Evolutionary conservation across 2,329 filamentous ascomycete species (phyloP).

Genomic region (Trichoderma koningiopsis): DNA sequence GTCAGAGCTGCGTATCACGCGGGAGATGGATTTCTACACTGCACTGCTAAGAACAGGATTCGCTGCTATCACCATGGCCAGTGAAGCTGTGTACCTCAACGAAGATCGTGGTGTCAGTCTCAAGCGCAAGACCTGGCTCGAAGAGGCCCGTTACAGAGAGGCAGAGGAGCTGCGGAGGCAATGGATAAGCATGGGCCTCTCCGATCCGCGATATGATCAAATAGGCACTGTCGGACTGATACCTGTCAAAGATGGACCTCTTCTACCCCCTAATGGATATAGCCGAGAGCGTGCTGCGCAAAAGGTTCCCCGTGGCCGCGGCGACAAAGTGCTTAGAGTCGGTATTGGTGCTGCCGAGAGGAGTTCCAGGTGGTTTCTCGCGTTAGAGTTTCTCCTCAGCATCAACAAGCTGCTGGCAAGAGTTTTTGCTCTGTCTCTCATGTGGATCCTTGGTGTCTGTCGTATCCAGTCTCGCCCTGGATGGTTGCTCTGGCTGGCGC

Average conservation of each 20-base stretch:
- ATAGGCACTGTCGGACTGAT: slow-evolving; percentile 58
- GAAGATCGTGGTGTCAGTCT: slow-evolving; percentile 78
- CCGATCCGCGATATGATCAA: slow-evolving; percentile 54
- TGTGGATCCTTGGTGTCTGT: slow-evolving; percentile 61
- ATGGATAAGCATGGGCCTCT: slow-evolving; percentile 50
- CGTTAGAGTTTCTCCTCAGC: slow-evolving; percentile 72
- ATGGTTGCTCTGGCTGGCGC: slow-evolving; percentile 61
- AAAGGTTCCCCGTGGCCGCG: slow-evolving; percentile 51
- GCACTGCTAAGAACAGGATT: slow-evolving; percentile 85
- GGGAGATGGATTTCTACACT: slow-evolving; percentile 95
- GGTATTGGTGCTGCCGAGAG: slow-evolving; percentile 80
- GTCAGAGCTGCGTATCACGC: slow-evolving; percentile 75
- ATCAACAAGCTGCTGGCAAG: slow-evolving; percentile 56
- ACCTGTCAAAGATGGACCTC: slow-evolving; percentile 52
- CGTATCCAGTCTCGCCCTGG: slow-evolving; percentile 40
- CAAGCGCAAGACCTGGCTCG: slow-evolving; percentile 82
- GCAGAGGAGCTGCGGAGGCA: slow-evolving; percentile 63
- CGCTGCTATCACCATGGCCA: slow-evolving; percentile 85
- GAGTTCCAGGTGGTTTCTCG: slow-evolving; percentile 76
- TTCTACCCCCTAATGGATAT: slow-evolving; percentile 59
- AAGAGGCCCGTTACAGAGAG: slow-evolving; percentile 81
- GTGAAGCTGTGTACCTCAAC: slow-evolving; percentile 93
- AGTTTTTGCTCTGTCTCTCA: slow-evolving; percentile 36
- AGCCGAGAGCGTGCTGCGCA: slow-evolving; percentile 70
- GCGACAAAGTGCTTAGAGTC: slow-evolving; percentile 53